These are phyloP conservation scores for Lunasporangiospora selenospora DNA, from an alignment of 192 early-diverging fungal genomes.

Conservation along the genomic window DNA sequence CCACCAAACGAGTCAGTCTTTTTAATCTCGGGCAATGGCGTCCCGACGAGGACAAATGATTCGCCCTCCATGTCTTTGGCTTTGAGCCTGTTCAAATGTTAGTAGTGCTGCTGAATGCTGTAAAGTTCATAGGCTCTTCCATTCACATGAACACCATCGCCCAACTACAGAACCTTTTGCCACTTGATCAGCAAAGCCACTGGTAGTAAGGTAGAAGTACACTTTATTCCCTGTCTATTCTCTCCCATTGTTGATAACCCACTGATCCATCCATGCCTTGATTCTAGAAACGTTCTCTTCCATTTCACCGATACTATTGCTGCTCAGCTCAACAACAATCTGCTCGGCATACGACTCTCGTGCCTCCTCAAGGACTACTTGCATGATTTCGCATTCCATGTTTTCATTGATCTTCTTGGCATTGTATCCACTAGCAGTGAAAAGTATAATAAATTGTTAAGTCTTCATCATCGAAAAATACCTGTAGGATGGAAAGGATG, in stretches of 20 bases:
- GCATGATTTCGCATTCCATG: conserved; percentile 97
- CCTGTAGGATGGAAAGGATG: neutral
- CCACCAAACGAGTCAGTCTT: conserved; percentile 23
- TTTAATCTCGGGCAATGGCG: conserved; percentile 27
- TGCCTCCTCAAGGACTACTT: conserved; percentile 91
- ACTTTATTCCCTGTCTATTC: no score
- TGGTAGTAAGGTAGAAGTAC: no score
- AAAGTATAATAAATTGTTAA: conserved; percentile 3
- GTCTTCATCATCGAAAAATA: neutral
- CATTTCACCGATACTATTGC: conserved; percentile 89
- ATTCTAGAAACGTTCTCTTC: conserved; percentile 88
- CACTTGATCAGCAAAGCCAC: no score
- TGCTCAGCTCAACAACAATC: conserved; percentile 81
- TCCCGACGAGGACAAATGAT: conserved; percentile 25
- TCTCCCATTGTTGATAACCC: conserved; percentile 50
- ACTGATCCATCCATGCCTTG: conserved; percentile 70
- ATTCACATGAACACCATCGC: no score
- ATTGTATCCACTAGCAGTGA: conserved; percentile 71
- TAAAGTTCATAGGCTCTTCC: no score
- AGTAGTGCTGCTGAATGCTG: no score
- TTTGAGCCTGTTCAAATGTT: conserved; percentile 2
- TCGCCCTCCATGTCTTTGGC: conserved; percentile 10
- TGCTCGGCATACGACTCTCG: conserved; percentile 80
- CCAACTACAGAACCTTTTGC: no score
- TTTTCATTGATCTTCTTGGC: conserved; percentile 91